Base-by-base conservation (phyloP, 2,329 filamentous ascomycete species). In the Trichoderma gracile region DNA sequence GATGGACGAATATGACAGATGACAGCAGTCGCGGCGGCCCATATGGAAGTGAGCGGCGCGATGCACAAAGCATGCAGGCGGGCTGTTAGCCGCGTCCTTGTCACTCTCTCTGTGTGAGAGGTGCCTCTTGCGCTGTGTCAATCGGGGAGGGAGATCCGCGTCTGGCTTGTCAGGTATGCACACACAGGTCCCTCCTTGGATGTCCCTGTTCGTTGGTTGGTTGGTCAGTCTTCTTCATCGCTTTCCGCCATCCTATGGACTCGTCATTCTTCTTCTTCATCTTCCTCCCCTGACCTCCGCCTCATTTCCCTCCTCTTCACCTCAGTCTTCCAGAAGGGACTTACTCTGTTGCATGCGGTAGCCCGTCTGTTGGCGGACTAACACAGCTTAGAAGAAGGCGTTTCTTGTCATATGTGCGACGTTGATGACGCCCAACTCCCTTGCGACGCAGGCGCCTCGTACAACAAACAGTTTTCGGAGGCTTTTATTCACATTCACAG, bases 1-100 rank as follows among this genome's bases (percentile, higher is more conserved):
- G 42, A 21, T 49, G 46, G 42, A 21, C 38, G 46, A 54, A 64
- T 59, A 45, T 64, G 63, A 64, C 56, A 64, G 49, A 46, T 64
- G 63, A 64, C 63, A 64, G 49, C 25, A 52, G 62, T 21, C 19
- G 56, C 30, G 46, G 59, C 43, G 21, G 47, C n/a, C n/a, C 8
- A 40, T 25, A 40, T 27, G 23, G 10, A 15, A 38, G 23, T 58
- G 45, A 47, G 33, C 59, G 40, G 53, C 33, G 53, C 38, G 38
- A 52, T 53, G 45, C 21, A 12, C 7, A 45, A 8, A 21, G 10
- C 43, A 60, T 60, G 47, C 62, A 50, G 43, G 61, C 42, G 54
- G 62, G 61, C 53, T 52, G 14, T 49, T 56, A 42, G 46, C 43
- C 19, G 33, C 27, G 45, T 40, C 57, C 50, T 19, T 42, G 46